Evolutionary conservation across 257 asterid genomes (phyloP).

Genomic region (Solanum bulbocastanum): DNA sequence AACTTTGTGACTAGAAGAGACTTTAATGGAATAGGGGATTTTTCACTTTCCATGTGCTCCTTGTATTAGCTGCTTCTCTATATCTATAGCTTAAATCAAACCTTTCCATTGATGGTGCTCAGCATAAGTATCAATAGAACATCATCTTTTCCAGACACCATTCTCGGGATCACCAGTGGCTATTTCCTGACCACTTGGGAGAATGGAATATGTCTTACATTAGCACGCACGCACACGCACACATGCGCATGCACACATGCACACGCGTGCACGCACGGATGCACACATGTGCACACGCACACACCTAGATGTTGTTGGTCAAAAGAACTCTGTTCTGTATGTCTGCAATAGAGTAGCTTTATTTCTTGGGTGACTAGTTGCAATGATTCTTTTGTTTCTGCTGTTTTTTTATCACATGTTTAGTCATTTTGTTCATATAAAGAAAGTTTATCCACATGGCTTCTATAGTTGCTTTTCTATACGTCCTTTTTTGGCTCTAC

Average conservation of each 20-base stretch:
- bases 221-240: no score
- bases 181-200: slow-evolving; percentile 87
- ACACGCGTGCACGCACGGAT: neutral
- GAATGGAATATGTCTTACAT: slow-evolving; percentile 81
- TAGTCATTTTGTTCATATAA: slow-evolving; percentile 56
- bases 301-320: slow-evolving; percentile 57
- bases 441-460: no score
- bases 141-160: slow-evolving; percentile 60
- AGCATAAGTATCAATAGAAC: slow-evolving; percentile 36
- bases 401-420: slow-evolving; percentile 71
- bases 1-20: no score
- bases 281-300: no score
- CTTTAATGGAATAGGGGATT: slow-evolving; percentile 44
- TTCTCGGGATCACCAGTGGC: slow-evolving; percentile 81
- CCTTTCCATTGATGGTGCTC: slow-evolving; percentile 34
- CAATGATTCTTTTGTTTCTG: slow-evolving; percentile 60
- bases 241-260: neutral
- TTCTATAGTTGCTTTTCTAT: accelerated
- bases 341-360: slow-evolving; percentile 63
- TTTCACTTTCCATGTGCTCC: slow-evolving; percentile 77
- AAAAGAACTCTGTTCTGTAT: slow-evolving; percentile 59
- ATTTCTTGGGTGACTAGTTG: slow-evolving; percentile 90
- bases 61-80: slow-evolving; percentile 54
- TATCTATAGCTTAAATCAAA: slow-evolving; percentile 52
- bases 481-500: no score